phyloP scores from a whole-genome alignment of 352 stramenopile species.

The Globisporangium takayamanum region DNA sequence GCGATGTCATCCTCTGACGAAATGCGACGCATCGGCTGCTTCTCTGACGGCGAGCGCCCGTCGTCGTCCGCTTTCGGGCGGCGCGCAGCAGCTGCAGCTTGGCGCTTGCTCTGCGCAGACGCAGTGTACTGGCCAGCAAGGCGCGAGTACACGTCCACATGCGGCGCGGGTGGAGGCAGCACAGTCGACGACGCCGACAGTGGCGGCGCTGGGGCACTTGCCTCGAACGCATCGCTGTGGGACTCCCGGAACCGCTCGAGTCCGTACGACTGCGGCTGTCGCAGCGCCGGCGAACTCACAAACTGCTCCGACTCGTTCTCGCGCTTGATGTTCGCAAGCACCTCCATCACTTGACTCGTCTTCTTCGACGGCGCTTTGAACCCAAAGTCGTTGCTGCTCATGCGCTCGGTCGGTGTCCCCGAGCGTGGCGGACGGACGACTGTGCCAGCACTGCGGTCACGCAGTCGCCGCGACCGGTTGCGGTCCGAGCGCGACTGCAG shows the following conservation, averaged over 20 bases:
- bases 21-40: slow-evolving; percentile 14
- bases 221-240: slow-evolving; percentile 8
- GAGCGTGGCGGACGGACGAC: slow-evolving; percentile 44
- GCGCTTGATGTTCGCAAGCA: slow-evolving; percentile 78
- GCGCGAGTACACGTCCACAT: slow-evolving; percentile 74
- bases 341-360: slow-evolving; percentile 65
- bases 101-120: slow-evolving; percentile 76
- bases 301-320: slow-evolving; percentile 68
- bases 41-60: slow-evolving; percentile 18
- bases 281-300: slow-evolving; percentile 29
- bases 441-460: slow-evolving; percentile 37
- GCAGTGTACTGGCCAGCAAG: slow-evolving; percentile 78
- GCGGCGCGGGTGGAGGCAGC: slow-evolving; percentile 46
- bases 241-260: slow-evolving; percentile 11
- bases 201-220: background rate
- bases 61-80: slow-evolving; percentile 30
- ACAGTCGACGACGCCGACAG: slow-evolving; percentile 1
- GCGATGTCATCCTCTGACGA: slow-evolving; percentile 10
- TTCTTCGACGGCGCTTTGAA: slow-evolving; percentile 54
- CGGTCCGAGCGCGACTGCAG: slow-evolving; percentile 67
- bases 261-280: slow-evolving; percentile 43
- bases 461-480: slow-evolving; percentile 62
- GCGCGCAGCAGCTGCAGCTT: slow-evolving; percentile 27
- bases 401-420: slow-evolving; percentile 48
- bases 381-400: slow-evolving; percentile 26